Evolutionary conservation across 2,329 filamentous ascomycete genomes (phyloP).

Genomic region (Colletotrichum tanaceti): DNA sequence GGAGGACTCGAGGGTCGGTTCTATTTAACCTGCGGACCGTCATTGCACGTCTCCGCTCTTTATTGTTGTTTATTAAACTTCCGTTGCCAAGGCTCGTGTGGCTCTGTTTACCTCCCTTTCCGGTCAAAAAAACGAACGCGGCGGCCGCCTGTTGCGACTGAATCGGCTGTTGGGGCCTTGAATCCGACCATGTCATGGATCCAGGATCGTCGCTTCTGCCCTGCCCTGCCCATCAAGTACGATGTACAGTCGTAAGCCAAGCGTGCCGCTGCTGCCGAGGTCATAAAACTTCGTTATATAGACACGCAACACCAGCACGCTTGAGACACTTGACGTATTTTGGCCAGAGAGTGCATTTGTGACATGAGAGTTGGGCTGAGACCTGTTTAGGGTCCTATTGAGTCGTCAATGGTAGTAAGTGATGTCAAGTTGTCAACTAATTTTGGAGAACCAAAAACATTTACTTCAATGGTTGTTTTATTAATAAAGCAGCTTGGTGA

Average conservation of each 20-base stretch:
- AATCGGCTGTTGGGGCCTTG: conserved; percentile 11
- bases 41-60: conserved; percentile 6
- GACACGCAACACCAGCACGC: background rate
- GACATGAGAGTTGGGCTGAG: background rate
- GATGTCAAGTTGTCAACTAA: too few relatives aligned
- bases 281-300: background rate
- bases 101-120: background rate
- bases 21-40: background rate
- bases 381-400: too few relatives aligned
- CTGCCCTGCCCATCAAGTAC: too few relatives aligned
- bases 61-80: conserved; percentile 2
- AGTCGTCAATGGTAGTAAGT: too few relatives aligned
- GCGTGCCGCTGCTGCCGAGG: conserved; percentile 25
- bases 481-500: too few relatives aligned
- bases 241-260: conserved; percentile 10
- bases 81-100: conserved; percentile 1
- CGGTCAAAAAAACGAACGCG: background rate
- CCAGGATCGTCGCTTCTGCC: conserved; percentile 16
- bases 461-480: too few relatives aligned
- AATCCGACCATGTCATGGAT: conserved; percentile 33
- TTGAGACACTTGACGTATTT: background rate
- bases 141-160: background rate
- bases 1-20: background rate
- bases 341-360: too few relatives aligned
- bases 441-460: too few relatives aligned